Evolutionary conservation across 108 stramenopile genomes (phyloP).

Genomic region (Aurantiochytrium sp.): DNA sequence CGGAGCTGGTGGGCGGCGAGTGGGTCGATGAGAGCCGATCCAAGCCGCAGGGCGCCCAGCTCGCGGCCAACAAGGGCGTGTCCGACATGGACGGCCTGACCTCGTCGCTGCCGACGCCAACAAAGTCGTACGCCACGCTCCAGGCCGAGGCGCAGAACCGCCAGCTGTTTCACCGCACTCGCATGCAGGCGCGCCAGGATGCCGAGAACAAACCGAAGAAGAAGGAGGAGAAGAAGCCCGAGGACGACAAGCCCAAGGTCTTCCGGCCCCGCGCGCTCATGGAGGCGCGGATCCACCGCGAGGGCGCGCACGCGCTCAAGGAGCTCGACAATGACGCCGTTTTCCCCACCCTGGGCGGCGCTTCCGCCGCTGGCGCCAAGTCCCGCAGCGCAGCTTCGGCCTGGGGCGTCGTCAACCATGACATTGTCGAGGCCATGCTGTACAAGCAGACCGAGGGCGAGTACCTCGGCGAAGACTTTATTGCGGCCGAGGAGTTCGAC

Average conservation of each 20-base stretch:
- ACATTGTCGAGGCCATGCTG: not conserved
- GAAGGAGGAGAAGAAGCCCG: not conserved
- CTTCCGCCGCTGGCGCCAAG: not conserved
- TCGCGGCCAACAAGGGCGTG: not conserved
- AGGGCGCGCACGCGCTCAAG: constrained; percentile 17
- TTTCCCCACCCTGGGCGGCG: not conserved
- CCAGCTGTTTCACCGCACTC: not conserved
- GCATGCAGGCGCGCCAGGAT: not conserved
- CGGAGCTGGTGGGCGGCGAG: not conserved
- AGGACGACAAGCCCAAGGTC: constrained; percentile 20
- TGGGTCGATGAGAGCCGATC: not conserved
- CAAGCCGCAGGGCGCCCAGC: not conserved
- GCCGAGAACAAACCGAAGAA: not conserved
- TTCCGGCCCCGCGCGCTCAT: not conserved
- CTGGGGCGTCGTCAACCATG: not conserved
- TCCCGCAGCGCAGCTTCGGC: not conserved
- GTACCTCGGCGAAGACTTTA: not conserved
- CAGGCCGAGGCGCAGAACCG: constrained; percentile 14
- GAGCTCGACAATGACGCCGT: constrained; percentile 18
- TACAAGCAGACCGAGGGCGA: constrained; percentile 12
- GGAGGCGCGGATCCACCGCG: not conserved
- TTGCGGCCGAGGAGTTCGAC: not conserved
- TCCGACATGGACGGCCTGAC: not conserved
- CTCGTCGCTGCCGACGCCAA: not conserved
- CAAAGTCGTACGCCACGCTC: not conserved